These are phyloP conservation scores for Colletotrichum eleusines DNA, from an alignment of 2,329 filamentous ascomycete genomes.

Conservation along the genomic window DNA sequence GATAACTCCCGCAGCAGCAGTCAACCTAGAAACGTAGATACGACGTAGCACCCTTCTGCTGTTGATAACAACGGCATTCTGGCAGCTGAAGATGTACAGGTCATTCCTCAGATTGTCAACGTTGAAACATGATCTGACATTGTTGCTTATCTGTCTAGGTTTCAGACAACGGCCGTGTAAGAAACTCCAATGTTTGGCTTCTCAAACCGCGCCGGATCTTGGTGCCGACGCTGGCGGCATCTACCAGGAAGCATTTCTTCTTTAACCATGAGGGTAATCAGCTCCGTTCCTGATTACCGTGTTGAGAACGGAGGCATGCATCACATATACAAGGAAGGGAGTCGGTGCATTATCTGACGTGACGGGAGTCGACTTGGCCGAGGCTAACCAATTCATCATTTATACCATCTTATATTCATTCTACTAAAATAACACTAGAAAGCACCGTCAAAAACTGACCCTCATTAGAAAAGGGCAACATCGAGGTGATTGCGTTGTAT, in stretches of 20 bases:
- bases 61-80: neutral
- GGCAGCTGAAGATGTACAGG: neutral
- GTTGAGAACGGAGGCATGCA: conserved; percentile 48
- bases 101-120: neutral
- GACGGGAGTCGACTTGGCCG: too few relatives aligned
- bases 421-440: too few relatives aligned
- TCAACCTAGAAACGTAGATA: neutral
- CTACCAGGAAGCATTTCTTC: conserved; percentile 11
- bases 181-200: neutral
- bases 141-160: neutral
- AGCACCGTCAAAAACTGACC: too few relatives aligned
- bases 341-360: neutral
- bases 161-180: neutral
- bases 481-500: too few relatives aligned
- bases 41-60: neutral
- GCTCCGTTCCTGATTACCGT: conserved; percentile 45
- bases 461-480: too few relatives aligned
- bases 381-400: conserved; percentile 38
- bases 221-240: neutral
- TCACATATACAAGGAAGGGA: conserved; percentile 48
- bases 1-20: neutral
- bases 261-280: conserved; percentile 44
- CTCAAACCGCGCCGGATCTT: neutral
- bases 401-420: too few relatives aligned
- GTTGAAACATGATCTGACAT: neutral